Conservation (phyloP, 108 stramenopile genomes). For the Ochromonas danica region DNA sequence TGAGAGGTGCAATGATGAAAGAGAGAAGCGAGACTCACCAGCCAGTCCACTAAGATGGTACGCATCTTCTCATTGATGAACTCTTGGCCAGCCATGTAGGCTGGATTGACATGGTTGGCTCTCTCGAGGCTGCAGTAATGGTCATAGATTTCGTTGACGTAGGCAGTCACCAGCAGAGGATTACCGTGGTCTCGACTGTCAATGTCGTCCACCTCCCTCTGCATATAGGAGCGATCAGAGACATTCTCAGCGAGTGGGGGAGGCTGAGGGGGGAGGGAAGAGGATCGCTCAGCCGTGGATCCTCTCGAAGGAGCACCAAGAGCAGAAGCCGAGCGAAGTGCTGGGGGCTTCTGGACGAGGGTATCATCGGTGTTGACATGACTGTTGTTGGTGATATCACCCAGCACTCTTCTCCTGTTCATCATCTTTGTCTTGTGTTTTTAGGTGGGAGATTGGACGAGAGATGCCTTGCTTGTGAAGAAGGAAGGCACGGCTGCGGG, state of each 20-base stretch:
- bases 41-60: slow-evolving; percentile 94
- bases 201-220: slow-evolving; percentile 68
- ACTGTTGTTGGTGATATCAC: slow-evolving; percentile 53
- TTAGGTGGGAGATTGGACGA: too few relatives aligned
- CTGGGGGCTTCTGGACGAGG: too few relatives aligned
- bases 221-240: too few relatives aligned
- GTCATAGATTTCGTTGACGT: slow-evolving; percentile 88
- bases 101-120: slow-evolving; percentile 64
- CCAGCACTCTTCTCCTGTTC: slow-evolving; percentile 31
- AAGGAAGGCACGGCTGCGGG: too few relatives aligned
- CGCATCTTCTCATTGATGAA: slow-evolving; percentile 92
- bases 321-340: too few relatives aligned
- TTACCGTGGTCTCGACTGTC: slow-evolving; percentile 82
- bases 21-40: slow-evolving; percentile 59
- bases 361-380: slow-evolving; percentile 36
- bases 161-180: slow-evolving; percentile 87
- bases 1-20: too few relatives aligned
- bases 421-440: too few relatives aligned
- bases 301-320: too few relatives aligned
- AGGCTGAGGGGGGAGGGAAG: too few relatives aligned
- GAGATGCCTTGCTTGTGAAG: too few relatives aligned
- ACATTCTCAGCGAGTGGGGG: too few relatives aligned
- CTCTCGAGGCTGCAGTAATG: slow-evolving; percentile 80
- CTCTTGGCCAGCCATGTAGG: slow-evolving; percentile 80
- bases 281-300: too few relatives aligned